Evolutionary conservation across 2,329 filamentous ascomycete species (phyloP).

Genomic region (Fusarium haematococcum): DNA sequence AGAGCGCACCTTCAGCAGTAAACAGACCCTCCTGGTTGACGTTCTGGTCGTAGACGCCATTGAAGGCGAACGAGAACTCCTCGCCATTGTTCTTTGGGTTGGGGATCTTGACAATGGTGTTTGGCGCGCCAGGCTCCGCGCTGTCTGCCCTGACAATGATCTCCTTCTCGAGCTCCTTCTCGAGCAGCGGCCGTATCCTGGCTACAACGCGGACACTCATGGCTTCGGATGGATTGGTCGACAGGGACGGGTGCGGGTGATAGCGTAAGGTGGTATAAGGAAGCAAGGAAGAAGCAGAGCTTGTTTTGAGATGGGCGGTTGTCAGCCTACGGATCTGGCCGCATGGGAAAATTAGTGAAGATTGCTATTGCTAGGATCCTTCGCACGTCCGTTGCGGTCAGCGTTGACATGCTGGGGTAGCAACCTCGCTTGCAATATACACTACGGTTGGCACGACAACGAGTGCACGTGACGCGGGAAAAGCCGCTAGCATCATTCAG

Average conservation of each 20-base stretch:
- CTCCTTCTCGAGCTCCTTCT: conserved; percentile 87
- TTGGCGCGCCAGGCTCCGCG: conserved; percentile 69
- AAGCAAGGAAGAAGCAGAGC: conserved; percentile 15
- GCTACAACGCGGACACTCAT: conserved; percentile 87
- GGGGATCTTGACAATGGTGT: conserved; percentile 84
- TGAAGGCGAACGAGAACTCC: conserved; percentile 95
- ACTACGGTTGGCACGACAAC: conserved; percentile 45
- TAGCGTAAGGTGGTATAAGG: conserved; percentile 16
- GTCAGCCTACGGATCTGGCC: conserved; percentile 43
- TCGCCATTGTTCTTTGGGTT: conserved; percentile 93
- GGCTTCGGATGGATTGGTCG: conserved; percentile 22
- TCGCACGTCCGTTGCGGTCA: neutral
- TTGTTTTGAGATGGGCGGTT: conserved; percentile 31
- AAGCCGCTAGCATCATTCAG: conserved; percentile 44
- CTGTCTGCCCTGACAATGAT: conserved; percentile 80
- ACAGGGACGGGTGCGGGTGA: conserved; percentile 1
- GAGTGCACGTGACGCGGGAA: conserved; percentile 46
- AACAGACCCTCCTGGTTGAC: conserved; percentile 90
- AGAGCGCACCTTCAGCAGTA: conserved; percentile 80
- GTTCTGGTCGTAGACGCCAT: conserved; percentile 85
- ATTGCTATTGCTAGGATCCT: conserved; percentile 7
- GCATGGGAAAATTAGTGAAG: conserved; percentile 36
- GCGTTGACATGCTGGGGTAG: neutral
- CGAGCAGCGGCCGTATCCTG: conserved; percentile 87
- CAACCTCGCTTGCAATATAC: neutral